Evolutionary conservation across 1,284 basidiomycete species (phyloP), one percentile per base, ranked within the genome.

Genomic region (Porodaedalea pini): DNA sequence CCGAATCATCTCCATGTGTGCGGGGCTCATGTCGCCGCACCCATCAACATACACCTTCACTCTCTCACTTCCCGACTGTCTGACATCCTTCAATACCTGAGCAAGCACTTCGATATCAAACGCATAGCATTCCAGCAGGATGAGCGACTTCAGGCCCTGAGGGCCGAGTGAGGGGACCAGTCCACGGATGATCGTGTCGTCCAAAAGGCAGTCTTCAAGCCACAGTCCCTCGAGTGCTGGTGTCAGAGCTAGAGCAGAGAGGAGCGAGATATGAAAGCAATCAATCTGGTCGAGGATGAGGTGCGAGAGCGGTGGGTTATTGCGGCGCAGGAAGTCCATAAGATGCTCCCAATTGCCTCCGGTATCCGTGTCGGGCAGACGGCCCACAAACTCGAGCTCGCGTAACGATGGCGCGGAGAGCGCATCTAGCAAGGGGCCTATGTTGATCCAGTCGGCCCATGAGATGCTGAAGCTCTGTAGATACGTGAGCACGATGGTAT

Each of bases 281-380:
- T 61, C 59, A 27, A 61, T 47, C 19, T 54, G 19, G 36, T 49
- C 51, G 27, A 61, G 45, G 4, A 54, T 57, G 34, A 61, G 45
- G 27, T 58, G 41, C 25, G 31, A n/a, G 39, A 56, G 39, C 2
- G 40, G 55, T 7, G 56, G 51, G 3, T 21, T 44, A 17, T 37
- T 54, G 10, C 51, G 50, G 2, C 7, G 25, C 27, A 61, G 56
- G 27, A 57, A 54, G 4, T 34, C 17, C 6, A 19, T 37, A 29
- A 61, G 31, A 37, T 61, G 59, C 10, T 17, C 10, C 59, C 59
- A 61, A 2, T 17, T 13, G 8, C 50, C 54, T 11, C 29, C 44
- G 11, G 8, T 27, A 4, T 47, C 50, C 4, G 27, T 19, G 19
- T 56, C 43, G 10, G 58, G 54, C 13, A 57, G 31, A 4, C 19